A percentile compares a stretch with the other conserved stretches of the same genome.
phyloP scores from a whole-genome alignment of 805 yeast species.

The Kodamaea kakaduensis region DNA sequence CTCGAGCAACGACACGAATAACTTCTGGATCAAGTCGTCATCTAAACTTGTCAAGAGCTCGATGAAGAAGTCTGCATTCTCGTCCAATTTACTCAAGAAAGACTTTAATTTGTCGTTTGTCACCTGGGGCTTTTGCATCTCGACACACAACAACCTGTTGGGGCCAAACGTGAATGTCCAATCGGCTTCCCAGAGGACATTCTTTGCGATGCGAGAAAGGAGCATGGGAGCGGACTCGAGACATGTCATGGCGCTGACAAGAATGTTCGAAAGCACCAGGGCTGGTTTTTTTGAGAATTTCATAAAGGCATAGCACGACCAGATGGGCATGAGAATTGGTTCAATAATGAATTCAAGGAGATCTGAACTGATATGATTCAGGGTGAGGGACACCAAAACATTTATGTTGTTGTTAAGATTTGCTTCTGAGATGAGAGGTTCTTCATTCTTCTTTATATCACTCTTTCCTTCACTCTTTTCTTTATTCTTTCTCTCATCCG shows the following conservation, averaged over 20 bases:
- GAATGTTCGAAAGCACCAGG: constrained; percentile 33
- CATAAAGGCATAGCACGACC: constrained; percentile 45
- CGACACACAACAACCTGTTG: constrained; percentile 33
- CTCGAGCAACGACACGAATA: constrained; percentile 50
- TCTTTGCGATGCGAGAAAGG: constrained; percentile 31
- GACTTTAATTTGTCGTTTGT: constrained; percentile 20
- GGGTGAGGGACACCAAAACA: constrained; percentile 60
- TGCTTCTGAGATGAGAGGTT: constrained; percentile 37
- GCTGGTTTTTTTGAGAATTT: constrained; percentile 25
- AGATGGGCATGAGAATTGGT: constrained; percentile 33
- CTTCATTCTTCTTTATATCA: neutral
- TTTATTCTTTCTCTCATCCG: constrained; percentile 20
- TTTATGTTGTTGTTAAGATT: constrained; percentile 60
- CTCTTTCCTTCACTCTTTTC: constrained; percentile 17
- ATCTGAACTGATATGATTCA: constrained; percentile 28
- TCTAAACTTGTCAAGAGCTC: constrained; percentile 48
- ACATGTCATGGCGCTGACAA: constrained; percentile 35
- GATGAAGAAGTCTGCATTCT: constrained; percentile 24
- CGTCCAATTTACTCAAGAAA: constrained; percentile 29
- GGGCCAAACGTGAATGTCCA: constrained; percentile 46
- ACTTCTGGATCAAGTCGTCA: constrained; percentile 40
- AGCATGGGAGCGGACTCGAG: constrained; percentile 18
- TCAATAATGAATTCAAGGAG: constrained; percentile 21
- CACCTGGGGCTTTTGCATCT: constrained; percentile 3
- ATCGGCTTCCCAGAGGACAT: constrained; percentile 26